Percentiles rank a stretch among this genome's conserved stretches.
Conservation (phyloP, 1,284 basidiomycete species). For the Ceratobasidium sp. region DNA sequence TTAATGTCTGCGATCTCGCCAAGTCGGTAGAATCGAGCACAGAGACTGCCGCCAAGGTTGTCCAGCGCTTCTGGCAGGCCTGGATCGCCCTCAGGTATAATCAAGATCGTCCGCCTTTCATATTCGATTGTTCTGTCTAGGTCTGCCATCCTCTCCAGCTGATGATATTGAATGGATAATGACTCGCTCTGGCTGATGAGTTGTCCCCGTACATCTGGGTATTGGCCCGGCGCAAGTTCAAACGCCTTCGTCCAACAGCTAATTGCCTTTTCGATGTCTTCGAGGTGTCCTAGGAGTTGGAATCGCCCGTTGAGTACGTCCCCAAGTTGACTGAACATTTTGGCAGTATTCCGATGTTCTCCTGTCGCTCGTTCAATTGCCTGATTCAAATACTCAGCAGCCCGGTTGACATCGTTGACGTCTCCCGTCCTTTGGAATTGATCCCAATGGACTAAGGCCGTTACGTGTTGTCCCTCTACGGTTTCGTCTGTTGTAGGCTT, state of each 20-base stretch:
- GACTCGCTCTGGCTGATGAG: background rate
- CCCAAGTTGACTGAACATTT: background rate
- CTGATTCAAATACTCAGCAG: background rate
- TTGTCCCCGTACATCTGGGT: background rate
- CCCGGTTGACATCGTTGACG: background rate
- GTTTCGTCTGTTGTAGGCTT: no score
- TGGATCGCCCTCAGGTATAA: constrained; percentile 1
- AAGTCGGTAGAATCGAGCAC: no score
- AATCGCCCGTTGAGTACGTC: background rate
- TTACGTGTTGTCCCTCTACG: no score
- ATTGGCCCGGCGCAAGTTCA: no score
- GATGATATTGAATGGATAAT: no score
- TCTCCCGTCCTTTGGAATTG: background rate
- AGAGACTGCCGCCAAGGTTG: no score
- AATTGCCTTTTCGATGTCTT: background rate
- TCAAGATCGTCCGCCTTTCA: background rate
- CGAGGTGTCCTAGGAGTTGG: background rate
- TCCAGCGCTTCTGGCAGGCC: no score
- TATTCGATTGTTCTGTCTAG: no score
- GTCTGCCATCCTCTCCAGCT: no score
- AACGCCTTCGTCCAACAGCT: no score
- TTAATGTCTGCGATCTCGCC: no score
- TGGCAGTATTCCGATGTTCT: background rate
- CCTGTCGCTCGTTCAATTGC: background rate
- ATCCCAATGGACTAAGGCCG: no score